Conservation (phyloP, 1,139 yeast species). For the Oligophagozyma castellii region DNA sequence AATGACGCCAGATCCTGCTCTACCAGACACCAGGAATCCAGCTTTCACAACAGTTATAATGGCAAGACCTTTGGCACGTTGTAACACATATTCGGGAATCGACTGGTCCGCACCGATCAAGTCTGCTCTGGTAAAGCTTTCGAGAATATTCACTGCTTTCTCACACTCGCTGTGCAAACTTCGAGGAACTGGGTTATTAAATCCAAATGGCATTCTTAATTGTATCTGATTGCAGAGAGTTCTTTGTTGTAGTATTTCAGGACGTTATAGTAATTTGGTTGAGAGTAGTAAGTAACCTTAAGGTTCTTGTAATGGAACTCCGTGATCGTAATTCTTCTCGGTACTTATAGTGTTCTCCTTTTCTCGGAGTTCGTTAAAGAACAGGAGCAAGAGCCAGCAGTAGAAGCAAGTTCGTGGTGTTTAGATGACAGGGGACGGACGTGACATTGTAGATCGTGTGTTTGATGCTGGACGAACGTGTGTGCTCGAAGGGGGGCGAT, state of each 20-base stretch:
- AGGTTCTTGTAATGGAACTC: too few relatives aligned
- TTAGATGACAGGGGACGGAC: too few relatives aligned
- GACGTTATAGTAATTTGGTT: too few relatives aligned
- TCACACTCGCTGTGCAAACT: conserved; percentile 73
- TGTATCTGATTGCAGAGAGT: background rate
- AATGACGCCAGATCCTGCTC: conserved; percentile 95
- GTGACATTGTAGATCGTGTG: too few relatives aligned
- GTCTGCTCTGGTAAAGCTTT: conserved; percentile 86
- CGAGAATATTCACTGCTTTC: conserved; percentile 83
- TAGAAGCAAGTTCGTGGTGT: too few relatives aligned
- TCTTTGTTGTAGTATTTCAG: background rate
- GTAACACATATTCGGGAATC: conserved; percentile 80
- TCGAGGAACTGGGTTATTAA: conserved; percentile 91
- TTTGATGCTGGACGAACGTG: too few relatives aligned
- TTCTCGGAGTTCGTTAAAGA: too few relatives aligned
- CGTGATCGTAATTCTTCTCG: too few relatives aligned
- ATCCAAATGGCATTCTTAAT: conserved; percentile 33
- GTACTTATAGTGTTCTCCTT: too few relatives aligned
- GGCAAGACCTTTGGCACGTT: conserved; percentile 87
- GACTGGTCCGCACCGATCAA: conserved; percentile 81
- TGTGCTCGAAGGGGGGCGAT: too few relatives aligned
- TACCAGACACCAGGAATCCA: conserved; percentile 87
- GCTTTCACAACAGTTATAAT: conserved; percentile 87
- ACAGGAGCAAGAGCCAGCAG: too few relatives aligned
- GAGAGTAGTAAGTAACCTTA: too few relatives aligned